phyloP scores from a whole-genome alignment of 2,329 filamentous ascomycete genomes.

The Venturia nashicola region DNA sequence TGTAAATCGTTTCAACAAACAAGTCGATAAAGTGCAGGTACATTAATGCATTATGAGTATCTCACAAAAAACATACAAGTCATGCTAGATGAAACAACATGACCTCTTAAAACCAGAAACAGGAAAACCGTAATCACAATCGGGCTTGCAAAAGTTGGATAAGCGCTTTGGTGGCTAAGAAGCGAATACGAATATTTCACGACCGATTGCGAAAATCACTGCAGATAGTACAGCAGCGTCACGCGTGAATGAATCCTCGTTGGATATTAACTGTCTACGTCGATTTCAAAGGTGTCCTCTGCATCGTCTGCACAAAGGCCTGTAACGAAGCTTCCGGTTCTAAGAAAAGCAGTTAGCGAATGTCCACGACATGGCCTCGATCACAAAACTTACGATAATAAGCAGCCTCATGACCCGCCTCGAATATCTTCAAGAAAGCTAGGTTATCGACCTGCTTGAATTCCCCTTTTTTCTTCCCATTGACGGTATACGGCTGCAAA shows the following conservation, averaged over 20 bases:
- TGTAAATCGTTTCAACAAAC: too few species aligned
- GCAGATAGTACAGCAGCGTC: neutral
- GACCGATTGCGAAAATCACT: neutral
- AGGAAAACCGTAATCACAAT: neutral
- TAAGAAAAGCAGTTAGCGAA: neutral
- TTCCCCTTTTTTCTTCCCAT: constrained; percentile 33
- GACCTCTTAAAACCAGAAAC: too few species aligned
- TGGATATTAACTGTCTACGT: neutral
- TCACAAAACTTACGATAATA: constrained; percentile 17
- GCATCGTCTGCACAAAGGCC: constrained; percentile 35
- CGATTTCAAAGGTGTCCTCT: constrained; percentile 15
- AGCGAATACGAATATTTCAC: neutral
- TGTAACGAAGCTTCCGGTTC: constrained; percentile 33
- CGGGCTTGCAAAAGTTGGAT: neutral
- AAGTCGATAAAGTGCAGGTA: too few species aligned
- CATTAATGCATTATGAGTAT: too few species aligned
- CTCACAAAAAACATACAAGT: too few species aligned
- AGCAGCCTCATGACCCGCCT: constrained; percentile 31
- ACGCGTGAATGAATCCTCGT: neutral
- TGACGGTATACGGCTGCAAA: constrained; percentile 34
- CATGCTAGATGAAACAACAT: too few species aligned
- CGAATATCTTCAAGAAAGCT: constrained; percentile 36
- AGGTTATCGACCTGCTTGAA: constrained; percentile 41
- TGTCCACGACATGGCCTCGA: neutral
- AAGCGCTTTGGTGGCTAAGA: neutral